Percentiles rank a stretch among this genome's conserved stretches.
These are phyloP conservation scores for Oryza rufipogon DNA, from an alignment of 176 grass and related monocot species.

Conservation along the genomic window DNA sequence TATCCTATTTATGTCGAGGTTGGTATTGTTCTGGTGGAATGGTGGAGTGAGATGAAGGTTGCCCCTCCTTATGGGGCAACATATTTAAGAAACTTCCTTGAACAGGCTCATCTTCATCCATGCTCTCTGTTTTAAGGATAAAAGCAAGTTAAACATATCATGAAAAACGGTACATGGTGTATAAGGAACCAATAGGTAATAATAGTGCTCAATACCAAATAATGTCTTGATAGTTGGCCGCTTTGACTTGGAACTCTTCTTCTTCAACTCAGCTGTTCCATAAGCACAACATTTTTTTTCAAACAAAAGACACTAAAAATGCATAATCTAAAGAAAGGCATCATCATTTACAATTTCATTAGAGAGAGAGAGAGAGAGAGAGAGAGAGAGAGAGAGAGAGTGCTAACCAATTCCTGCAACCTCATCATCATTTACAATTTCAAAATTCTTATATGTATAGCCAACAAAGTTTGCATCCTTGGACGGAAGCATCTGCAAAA, in stretches of 20 bases:
- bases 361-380: not conserved
- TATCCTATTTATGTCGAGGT: constrained; percentile 82
- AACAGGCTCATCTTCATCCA: constrained; percentile 62
- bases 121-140: constrained; percentile 60
- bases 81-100: constrained; percentile 90
- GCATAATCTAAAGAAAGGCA: constrained; percentile 7
- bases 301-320: constrained; percentile 31
- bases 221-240: constrained; percentile 97
- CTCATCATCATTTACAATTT: constrained; percentile 96
- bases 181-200: constrained; percentile 15
- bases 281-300: constrained; percentile 38
- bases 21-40: constrained; percentile 79
- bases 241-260: constrained; percentile 94
- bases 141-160: constrained; percentile 28
- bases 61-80: constrained; percentile 76
- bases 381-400: not conserved
- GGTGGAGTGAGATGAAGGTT: constrained; percentile 79
- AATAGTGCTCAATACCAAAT: constrained; percentile 68
- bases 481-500: constrained; percentile 94
- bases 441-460: constrained; percentile 99
- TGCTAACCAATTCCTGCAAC: constrained; percentile 88
- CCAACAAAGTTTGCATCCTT: constrained; percentile 99
- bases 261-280: constrained; percentile 87
- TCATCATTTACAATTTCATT: not conserved
- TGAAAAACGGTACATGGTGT: not conserved